These are phyloP conservation scores for Aspergillus sp. DNA, from an alignment of 2,329 filamentous ascomycete species.

Conservation along the genomic window DNA sequence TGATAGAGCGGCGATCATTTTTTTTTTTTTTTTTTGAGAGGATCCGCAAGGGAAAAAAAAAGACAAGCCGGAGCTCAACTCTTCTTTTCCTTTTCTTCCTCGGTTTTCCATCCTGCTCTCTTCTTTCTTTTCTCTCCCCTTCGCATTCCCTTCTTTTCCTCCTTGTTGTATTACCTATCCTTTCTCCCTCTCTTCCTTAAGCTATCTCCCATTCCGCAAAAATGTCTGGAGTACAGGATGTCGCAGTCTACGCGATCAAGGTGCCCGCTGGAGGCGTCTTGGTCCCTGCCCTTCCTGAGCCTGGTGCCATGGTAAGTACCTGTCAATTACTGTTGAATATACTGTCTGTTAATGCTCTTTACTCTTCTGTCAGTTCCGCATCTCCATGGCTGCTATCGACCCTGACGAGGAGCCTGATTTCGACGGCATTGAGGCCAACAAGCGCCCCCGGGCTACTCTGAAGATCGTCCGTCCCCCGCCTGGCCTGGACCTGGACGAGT, in stretches of 20 bases:
- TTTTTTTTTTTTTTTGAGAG: conserved; percentile 6
- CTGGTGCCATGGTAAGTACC: conserved; percentile 45
- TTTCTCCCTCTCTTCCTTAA: conserved; percentile 2
- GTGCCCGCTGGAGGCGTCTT: conserved; percentile 82
- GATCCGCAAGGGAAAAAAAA: conserved; percentile 2
- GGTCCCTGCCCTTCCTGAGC: conserved; percentile 74
- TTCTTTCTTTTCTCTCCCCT: conserved; percentile 17
- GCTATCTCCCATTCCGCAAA: conserved; percentile 13
- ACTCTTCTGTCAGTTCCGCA: conserved; percentile 68
- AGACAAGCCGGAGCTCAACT: neutral
- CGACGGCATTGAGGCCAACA: conserved; percentile 60
- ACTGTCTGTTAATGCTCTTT: conserved; percentile 6
- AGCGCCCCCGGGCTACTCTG: conserved; percentile 75
- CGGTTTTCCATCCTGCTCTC: conserved; percentile 21
- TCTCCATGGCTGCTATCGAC: conserved; percentile 98
- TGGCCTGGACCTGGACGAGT: conserved; percentile 56
- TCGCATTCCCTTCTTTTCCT: conserved; percentile 6
- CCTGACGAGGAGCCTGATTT: conserved; percentile 73
- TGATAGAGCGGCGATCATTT: conserved; percentile 6
- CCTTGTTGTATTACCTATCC: neutral
- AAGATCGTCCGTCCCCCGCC: conserved; percentile 79
- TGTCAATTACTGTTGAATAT: neutral
- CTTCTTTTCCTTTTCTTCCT: conserved; percentile 15
- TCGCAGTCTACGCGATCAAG: conserved; percentile 88
- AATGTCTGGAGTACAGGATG: conserved; percentile 55